phyloP scores from a whole-genome alignment of 2,329 filamentous ascomycete species.

The Phialocephala subalpina region DNA sequence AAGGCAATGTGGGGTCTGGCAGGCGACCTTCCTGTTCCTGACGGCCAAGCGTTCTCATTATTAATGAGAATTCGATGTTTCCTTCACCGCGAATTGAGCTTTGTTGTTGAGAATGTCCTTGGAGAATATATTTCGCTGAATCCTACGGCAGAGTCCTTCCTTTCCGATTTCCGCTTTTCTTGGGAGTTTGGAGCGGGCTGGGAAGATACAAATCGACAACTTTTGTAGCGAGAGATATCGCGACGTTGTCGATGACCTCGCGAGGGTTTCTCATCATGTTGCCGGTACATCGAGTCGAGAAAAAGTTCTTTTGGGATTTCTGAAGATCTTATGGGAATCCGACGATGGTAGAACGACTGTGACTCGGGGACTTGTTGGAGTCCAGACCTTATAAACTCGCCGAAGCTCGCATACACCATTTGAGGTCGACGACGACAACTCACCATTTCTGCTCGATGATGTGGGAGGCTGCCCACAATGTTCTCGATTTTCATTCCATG shows the following conservation, averaged over 20 bases:
- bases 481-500: not conserved
- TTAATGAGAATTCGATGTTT: not conserved
- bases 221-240: not conserved
- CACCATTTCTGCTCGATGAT: not conserved
- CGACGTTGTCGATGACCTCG: constrained; percentile 4
- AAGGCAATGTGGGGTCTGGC: not conserved
- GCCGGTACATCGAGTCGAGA: not conserved
- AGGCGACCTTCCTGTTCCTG: not conserved
- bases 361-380: constrained; percentile 1
- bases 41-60: not conserved
- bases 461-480: not conserved
- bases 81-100: not conserved
- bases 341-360: not conserved
- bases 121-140: not conserved
- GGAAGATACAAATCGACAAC: not conserved
- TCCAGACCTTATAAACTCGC: not conserved
- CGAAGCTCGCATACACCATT: not conserved
- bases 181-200: not conserved
- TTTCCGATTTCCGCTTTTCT: not conserved
- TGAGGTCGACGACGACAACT: not conserved
- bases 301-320: not conserved
- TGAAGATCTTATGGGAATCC: not conserved
- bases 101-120: not conserved
- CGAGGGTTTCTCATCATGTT: not conserved
- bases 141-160: not conserved